Percentiles rank a stretch among this genome's conserved stretches.
phyloP scores from a whole-genome alignment of 257 asterid genomes.

The Osmanthus fragrans region DNA sequence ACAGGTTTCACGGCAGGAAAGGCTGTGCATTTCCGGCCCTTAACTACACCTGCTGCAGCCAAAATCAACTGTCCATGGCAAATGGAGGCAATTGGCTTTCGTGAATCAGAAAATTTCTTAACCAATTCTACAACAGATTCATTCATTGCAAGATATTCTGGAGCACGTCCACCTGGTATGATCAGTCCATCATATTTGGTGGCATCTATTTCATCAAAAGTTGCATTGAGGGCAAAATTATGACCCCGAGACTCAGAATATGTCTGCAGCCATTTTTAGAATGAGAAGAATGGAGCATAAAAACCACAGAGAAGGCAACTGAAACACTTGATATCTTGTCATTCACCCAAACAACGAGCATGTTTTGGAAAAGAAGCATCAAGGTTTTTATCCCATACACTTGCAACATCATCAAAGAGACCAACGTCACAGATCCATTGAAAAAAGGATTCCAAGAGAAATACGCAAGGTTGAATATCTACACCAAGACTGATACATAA shows the following conservation, averaged over 20 bases:
- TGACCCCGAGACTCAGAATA: constrained; percentile 89
- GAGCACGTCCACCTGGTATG: constrained; percentile 98
- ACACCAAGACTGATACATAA: too few species aligned
- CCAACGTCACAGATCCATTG: not conserved
- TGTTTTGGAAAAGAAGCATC: not conserved
- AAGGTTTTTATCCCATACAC: not conserved
- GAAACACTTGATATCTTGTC: not conserved
- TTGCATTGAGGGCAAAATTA: constrained; percentile 83
- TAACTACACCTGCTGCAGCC: constrained; percentile 74
- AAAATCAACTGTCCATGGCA: constrained; percentile 93
- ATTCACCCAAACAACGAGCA: not conserved
- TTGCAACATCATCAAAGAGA: not conserved
- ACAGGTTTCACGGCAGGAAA: constrained; percentile 72
- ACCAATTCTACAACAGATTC: constrained; percentile 65
- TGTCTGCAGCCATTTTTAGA: constrained; percentile 56
- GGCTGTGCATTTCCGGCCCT: constrained; percentile 83
- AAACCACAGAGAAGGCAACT: constrained; percentile 1
- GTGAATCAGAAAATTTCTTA: constrained; percentile 44
- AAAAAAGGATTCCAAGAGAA: not conserved
- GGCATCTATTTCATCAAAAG: constrained; percentile 66
- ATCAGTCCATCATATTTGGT: constrained; percentile 77
- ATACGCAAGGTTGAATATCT: not conserved
- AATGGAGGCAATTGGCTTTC: constrained; percentile 74
- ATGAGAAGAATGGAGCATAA: constrained; percentile 11
- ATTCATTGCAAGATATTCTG: constrained; percentile 84